Percentiles rank a stretch among this genome's conserved stretches.
These are phyloP conservation scores for Mycena sanguinolenta DNA, from an alignment of 768 basidiomycete genomes.

Conservation along the genomic window DNA sequence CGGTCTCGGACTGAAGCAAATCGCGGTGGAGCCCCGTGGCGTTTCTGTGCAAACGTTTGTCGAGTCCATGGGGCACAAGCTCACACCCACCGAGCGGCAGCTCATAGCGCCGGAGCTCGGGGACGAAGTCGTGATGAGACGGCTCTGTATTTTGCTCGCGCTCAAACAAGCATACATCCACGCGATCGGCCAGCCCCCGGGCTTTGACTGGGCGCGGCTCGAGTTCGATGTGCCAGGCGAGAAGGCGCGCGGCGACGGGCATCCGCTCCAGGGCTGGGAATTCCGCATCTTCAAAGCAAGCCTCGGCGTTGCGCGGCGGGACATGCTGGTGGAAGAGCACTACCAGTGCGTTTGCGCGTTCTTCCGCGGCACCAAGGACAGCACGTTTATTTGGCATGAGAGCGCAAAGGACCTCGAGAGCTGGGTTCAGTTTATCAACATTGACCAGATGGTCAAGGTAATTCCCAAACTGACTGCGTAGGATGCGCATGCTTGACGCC, in stretches of 20 bases:
- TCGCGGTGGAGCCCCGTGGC: slow-evolving; percentile 72
- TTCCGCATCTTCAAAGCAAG: slow-evolving; percentile 84
- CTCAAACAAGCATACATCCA: slow-evolving; percentile 88
- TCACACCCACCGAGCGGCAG: slow-evolving; percentile 60
- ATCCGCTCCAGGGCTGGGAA: slow-evolving; percentile 84
- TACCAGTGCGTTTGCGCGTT: slow-evolving; percentile 87
- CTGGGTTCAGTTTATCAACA: slow-evolving; percentile 89
- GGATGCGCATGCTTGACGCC: no score
- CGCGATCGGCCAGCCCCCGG: slow-evolving; percentile 84
- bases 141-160: slow-evolving; percentile 82
- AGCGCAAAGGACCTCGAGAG: slow-evolving; percentile 75
- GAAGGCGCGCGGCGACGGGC: slow-evolving; percentile 75
- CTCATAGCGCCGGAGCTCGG: slow-evolving; percentile 65
- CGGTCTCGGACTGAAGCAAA: slow-evolving; percentile 82
- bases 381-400: slow-evolving; percentile 80
- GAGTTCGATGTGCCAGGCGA: slow-evolving; percentile 81
- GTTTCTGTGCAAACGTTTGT: slow-evolving; percentile 73
- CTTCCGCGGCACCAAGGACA: slow-evolving; percentile 75
- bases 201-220: slow-evolving; percentile 86
- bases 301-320: slow-evolving; percentile 74
- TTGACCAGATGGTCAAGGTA: slow-evolving; percentile 86
- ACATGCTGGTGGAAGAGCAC: slow-evolving; percentile 69
- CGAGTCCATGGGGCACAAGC: slow-evolving; percentile 80
- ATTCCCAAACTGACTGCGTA: slow-evolving; percentile 80
- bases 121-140: slow-evolving; percentile 77